These are phyloP conservation scores for Myrica gale DNA, from an alignment of 306 rosid genomes.

Conservation along the genomic window DNA sequence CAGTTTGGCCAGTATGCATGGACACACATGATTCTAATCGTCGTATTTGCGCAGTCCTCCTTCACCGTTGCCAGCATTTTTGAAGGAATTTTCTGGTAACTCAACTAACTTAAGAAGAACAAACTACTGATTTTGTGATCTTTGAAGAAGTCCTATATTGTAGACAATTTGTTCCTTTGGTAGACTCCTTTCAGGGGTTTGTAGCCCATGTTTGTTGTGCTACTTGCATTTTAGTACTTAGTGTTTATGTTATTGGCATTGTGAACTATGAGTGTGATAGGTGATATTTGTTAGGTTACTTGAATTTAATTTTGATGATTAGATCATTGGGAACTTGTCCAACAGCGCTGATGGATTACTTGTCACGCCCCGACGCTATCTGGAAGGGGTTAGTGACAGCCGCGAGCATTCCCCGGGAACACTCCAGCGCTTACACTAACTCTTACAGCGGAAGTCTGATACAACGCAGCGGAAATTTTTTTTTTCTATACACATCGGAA, in stretches of 20 bases:
- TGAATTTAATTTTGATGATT: neutral
- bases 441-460: no score
- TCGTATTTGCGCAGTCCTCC: conserved; percentile 92
- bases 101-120: conserved; percentile 9
- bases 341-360: neutral
- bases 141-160: conserved; percentile 6
- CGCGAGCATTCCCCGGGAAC: no score
- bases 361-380: no score
- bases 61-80: conserved; percentile 96
- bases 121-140: neutral
- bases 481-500: no score
- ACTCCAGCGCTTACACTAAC: no score
- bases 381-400: no score
- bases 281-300: neutral
- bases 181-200: neutral
- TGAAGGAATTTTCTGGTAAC: conserved; percentile 97
- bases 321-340: neutral
- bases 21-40: conserved; percentile 97
- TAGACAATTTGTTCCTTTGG: neutral
- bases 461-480: no score
- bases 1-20: conserved; percentile 99
- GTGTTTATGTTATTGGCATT: neutral
- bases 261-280: no score
- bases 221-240: neutral
- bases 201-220: neutral